phyloP scores from a whole-genome alignment of 2,329 filamentous ascomycete genomes.

The Annulohypoxylon truncatum region DNA sequence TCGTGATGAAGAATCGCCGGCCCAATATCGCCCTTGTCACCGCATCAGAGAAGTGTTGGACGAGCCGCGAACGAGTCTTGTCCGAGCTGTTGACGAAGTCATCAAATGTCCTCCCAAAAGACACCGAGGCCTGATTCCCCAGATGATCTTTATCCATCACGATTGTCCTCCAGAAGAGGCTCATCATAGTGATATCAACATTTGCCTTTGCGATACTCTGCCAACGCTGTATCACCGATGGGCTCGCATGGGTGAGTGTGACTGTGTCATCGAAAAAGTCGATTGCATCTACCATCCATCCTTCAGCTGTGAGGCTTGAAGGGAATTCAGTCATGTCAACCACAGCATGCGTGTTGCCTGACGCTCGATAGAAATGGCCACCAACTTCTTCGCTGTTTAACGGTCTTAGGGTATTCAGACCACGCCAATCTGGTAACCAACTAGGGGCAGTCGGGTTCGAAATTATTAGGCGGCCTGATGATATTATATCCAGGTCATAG shows the following conservation, averaged over 20 bases:
- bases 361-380: conserved; percentile 24
- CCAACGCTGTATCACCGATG: conserved; percentile 12
- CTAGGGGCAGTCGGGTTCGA: conserved; percentile 4
- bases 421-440: conserved; percentile 27
- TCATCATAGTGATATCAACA: conserved; percentile 4
- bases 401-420: conserved; percentile 16
- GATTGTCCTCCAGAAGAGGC: conserved; percentile 24
- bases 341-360: conserved; percentile 17
- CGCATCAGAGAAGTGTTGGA: conserved; percentile 25
- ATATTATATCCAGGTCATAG: conserved; percentile 19
- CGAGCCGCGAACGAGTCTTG: conserved; percentile 18
- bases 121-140: conserved; percentile 9
- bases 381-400: conserved; percentile 27
- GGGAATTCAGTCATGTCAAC: conserved; percentile 14
- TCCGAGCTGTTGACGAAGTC: conserved; percentile 6
- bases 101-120: conserved; percentile 17
- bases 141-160: conserved; percentile 30
- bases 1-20: conserved; percentile 23
- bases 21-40: conserved; percentile 18
- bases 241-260: background rate
- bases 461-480: conserved; percentile 5
- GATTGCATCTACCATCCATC: conserved; percentile 19
- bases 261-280: conserved; percentile 12
- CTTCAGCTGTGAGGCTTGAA: conserved; percentile 1
- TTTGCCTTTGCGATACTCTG: conserved; percentile 2